These are phyloP conservation scores for Kodamaea sp. DNA, from an alignment of 1,139 yeast species.

Conservation along the genomic window DNA sequence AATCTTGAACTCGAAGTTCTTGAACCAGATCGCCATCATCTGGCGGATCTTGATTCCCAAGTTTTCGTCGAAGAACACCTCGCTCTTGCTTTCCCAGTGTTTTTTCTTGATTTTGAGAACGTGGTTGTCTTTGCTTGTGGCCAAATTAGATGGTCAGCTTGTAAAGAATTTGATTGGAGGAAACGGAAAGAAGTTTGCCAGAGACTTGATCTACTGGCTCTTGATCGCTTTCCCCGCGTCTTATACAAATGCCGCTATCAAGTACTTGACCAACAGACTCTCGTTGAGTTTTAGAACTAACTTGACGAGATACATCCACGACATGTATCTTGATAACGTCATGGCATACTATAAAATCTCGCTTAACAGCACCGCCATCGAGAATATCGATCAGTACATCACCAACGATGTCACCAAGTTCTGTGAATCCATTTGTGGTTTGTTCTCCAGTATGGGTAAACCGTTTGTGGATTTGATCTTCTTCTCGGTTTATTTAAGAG, in stretches of 20 bases:
- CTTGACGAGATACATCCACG: conserved; percentile 84
- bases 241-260: conserved; percentile 88
- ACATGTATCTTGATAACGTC: conserved; percentile 77
- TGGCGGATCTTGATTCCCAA: conserved; percentile 84
- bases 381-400: conserved; percentile 72
- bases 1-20: conserved; percentile 63
- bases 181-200: conserved; percentile 69
- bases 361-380: conserved; percentile 44
- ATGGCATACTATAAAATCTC: conserved; percentile 80
- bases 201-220: conserved; percentile 85
- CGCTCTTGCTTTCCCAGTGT: conserved; percentile 69
- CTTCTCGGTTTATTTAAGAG: conserved; percentile 81
- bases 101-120: conserved; percentile 78
- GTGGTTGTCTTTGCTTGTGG: conserved; percentile 82
- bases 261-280: conserved; percentile 73
- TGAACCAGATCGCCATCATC: conserved; percentile 72
- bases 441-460: conserved; percentile 88
- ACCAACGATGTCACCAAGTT: conserved; percentile 84
- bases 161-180: conserved; percentile 88
- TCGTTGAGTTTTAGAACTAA: conserved; percentile 85
- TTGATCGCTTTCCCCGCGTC: conserved; percentile 91
- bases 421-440: conserved; percentile 78
- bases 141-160: conserved; percentile 88
- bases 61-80: conserved; percentile 65
- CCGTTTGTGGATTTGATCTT: conserved; percentile 88